Base-by-base conservation (phyloP, 2,329 filamentous ascomycete species). In the Penicillium brasilianum region DNA sequence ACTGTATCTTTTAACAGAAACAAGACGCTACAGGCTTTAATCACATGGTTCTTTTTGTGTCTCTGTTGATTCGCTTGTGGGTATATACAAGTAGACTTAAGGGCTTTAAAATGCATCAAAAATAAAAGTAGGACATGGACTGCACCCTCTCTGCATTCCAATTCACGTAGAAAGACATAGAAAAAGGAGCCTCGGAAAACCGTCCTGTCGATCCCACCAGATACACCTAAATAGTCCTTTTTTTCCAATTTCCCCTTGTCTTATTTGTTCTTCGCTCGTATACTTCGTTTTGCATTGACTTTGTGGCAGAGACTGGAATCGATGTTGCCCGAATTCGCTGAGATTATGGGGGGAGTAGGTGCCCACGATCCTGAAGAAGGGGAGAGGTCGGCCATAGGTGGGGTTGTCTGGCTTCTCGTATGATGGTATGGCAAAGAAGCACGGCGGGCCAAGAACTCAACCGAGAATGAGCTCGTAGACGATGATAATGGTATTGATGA, bases 401-500 rank as follows among this genome's bases (percentile, higher is more conserved):
- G 14, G 43, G 22, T 46, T 46, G 4, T 50, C 28, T 32, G 16
- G 4, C 16, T 36, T 36, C 10, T 13, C 13, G 34, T 55, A 44
- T 25, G 16, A 16, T n/a, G 32, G 46, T 30, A 41, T 30, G 46
- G 46, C 22, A 39, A 53, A 28, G 43, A 46, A 46, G 43, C 14
- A 9, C 16, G 43, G 43, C 5, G 20, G 43, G 22, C 28, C 10
- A 28, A 10, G 22, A 16, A 3, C 28, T 84, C 81, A 93, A 60
- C 91, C 91, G 30, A 93, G 81, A 50, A 93, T 83, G 43, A 95
- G 81, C 79, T 93, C 90, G 79, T 93, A 96, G 61, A 92, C 76
- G 73, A 96, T 95, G 67, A 96, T 89, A 67, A 93, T 76, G 6
- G 88, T 88, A 77, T 96, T 96, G 72, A 94, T 87, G 64, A 87